Evolutionary conservation across 1,284 basidiomycete species (phyloP).

Genomic region (Austroboletus niveus): DNA sequence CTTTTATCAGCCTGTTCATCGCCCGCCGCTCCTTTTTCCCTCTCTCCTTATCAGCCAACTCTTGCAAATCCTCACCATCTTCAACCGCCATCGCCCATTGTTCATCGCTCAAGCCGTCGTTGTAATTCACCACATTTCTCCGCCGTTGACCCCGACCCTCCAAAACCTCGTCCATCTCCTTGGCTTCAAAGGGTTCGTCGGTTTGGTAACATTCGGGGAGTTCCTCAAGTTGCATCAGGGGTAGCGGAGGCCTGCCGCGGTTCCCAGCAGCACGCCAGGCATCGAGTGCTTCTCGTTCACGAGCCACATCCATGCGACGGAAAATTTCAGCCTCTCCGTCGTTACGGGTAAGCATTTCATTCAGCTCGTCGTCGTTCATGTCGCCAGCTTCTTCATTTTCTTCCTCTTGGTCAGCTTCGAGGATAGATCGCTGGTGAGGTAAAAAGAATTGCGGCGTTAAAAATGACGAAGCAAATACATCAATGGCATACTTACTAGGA

Average conservation of each 20-base stretch:
- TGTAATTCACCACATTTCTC: conserved; percentile 87
- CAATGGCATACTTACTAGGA: conserved; percentile 61
- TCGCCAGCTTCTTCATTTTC: conserved; percentile 93
- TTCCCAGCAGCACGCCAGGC: conserved; percentile 77
- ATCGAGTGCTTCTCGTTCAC: conserved; percentile 69
- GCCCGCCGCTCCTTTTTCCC: conserved; percentile 62
- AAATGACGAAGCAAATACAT: background rate
- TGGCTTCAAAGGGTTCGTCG: conserved; percentile 75
- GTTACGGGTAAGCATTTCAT: conserved; percentile 86
- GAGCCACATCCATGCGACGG: conserved; percentile 82
- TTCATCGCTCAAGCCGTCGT: conserved; percentile 92
- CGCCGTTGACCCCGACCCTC: conserved; percentile 86
- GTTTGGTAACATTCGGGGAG: conserved; percentile 90
- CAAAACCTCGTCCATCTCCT: conserved; percentile 64
- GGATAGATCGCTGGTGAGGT: conserved; percentile 64
- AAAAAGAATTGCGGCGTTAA: conserved; percentile 3
- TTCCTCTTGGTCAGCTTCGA: conserved; percentile 90
- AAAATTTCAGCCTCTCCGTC: conserved; percentile 83
- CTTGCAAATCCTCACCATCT: conserved; percentile 84
- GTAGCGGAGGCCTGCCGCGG: conserved; percentile 75
- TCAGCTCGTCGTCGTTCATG: conserved; percentile 97
- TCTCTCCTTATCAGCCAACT: conserved; percentile 61
- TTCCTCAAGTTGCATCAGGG: conserved; percentile 87
- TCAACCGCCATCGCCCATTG: conserved; percentile 91
- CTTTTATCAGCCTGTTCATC: conserved; percentile 51